phyloP scores from a whole-genome alignment of 2,329 filamentous ascomycete genomes.

The Akanthomyces dipterigenus region DNA sequence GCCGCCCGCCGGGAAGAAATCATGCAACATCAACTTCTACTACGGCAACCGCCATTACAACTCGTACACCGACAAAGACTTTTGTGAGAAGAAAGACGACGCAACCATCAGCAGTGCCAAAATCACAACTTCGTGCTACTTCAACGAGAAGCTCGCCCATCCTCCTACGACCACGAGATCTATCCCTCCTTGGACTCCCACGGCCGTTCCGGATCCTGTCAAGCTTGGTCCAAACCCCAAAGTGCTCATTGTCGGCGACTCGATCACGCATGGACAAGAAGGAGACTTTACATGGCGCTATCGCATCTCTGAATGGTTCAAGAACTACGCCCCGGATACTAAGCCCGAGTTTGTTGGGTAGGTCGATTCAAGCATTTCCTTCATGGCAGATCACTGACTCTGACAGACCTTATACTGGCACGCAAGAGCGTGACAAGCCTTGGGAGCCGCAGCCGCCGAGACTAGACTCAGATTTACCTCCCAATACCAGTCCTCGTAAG shows the following conservation, averaged over 20 bases:
- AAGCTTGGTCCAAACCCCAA: not conserved
- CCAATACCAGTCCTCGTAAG: slow-evolving; percentile 2
- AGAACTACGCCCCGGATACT: slow-evolving; percentile 12
- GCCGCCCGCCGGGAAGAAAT: not conserved
- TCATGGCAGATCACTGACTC: slow-evolving; percentile 13
- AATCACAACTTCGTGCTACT: not conserved
- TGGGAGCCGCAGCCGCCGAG: slow-evolving; percentile 13
- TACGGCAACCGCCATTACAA: not conserved
- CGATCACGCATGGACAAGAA: slow-evolving; percentile 31
- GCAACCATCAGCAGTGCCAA: not conserved
- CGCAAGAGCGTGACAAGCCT: slow-evolving; percentile 16
- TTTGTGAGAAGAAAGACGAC: not conserved
- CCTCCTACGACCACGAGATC: not conserved
- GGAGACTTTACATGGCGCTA: slow-evolving; percentile 38
- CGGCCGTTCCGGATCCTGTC: not conserved
- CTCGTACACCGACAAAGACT: not conserved
- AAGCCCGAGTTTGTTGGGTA: not conserved
- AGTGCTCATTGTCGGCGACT: slow-evolving; percentile 32
- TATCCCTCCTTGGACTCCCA: not conserved
- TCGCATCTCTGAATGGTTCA: slow-evolving; percentile 34
- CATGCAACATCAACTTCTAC: not conserved
- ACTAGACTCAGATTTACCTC: slow-evolving; percentile 11
- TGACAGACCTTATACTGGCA: slow-evolving; percentile 31
- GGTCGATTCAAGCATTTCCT: not conserved
- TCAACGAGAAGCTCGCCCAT: not conserved